A percentile compares a stretch with the other conserved stretches of the same genome.
Evolutionary conservation across 2,329 filamentous ascomycete genomes (phyloP).

Genomic region (Colletotrichum sp.): DNA sequence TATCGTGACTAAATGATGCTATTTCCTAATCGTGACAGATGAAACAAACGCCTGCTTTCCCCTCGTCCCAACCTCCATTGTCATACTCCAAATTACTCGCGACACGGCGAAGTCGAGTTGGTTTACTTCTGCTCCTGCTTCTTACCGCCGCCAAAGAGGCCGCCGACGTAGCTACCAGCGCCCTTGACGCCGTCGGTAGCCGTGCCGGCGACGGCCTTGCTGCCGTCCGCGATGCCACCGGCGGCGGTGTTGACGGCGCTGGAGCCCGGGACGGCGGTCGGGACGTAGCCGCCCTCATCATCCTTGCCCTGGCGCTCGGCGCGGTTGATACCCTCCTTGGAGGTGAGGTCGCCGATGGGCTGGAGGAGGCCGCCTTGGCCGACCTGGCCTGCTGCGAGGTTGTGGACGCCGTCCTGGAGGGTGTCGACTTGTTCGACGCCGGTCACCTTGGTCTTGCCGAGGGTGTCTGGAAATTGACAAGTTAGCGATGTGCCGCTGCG

Average conservation of each 20-base stretch:
- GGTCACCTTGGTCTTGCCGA: conserved; percentile 74
- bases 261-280: conserved; percentile 34
- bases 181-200: conserved; percentile 32
- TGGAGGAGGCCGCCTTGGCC: conserved; percentile 72
- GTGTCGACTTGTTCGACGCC: conserved; percentile 70
- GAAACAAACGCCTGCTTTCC: conserved; percentile 11
- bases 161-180: conserved; percentile 34
- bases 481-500: neutral
- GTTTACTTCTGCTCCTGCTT: conserved; percentile 27
- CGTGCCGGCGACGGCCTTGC: conserved; percentile 32
- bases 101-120: neutral
- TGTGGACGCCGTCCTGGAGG: conserved; percentile 71
- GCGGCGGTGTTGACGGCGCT: conserved; percentile 29
- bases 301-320: conserved; percentile 69
- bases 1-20: neutral
- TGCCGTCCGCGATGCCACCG: conserved; percentile 32
- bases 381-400: conserved; percentile 66
- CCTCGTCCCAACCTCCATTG: no score
- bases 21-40: no score
- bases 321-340: conserved; percentile 70
- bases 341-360: conserved; percentile 65
- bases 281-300: conserved; percentile 56
- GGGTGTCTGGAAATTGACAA: conserved; percentile 53
- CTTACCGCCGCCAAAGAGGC: conserved; percentile 36
- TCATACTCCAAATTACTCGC: no score